Evolutionary conservation across 192 early-diverging fungal genomes (phyloP).

Genomic region (Coemansia sp.): DNA sequence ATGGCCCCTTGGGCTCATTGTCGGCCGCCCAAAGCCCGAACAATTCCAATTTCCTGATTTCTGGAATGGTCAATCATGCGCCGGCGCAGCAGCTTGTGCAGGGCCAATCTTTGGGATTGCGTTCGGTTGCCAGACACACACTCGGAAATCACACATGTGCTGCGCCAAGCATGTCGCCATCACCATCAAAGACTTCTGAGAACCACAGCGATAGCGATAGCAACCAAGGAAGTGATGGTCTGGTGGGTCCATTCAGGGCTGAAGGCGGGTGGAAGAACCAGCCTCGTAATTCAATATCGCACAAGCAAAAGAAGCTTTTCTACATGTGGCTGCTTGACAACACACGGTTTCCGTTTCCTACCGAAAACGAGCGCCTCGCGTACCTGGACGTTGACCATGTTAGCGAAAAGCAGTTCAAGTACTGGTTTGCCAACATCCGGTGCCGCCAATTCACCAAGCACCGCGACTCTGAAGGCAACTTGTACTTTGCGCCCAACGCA

Average conservation of each 20-base stretch:
- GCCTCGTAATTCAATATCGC: conserved; percentile 38
- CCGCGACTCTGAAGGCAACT: conserved; percentile 16
- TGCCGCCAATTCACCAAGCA: conserved; percentile 42
- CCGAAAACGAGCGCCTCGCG: conserved; percentile 23
- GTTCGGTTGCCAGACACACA: background rate
- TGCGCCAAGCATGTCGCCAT: background rate
- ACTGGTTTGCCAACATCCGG: conserved; percentile 50
- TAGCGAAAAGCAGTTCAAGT: conserved; percentile 35
- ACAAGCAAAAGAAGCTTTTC: conserved; percentile 27
- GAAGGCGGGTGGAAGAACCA: conserved; percentile 28
- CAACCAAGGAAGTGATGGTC: background rate
- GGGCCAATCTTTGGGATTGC: background rate
- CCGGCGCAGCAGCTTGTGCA: background rate
- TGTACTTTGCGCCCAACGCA: conserved; percentile 38
- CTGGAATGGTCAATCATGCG: background rate
- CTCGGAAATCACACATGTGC: background rate
- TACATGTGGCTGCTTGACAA: conserved; percentile 38
- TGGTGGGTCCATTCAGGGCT: background rate
- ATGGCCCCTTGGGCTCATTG: background rate
- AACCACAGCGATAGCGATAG: conserved; percentile 8
- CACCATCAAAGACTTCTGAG: background rate
- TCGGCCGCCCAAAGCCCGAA: conserved; percentile 4
- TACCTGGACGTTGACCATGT: conserved; percentile 22
- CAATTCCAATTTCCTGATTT: background rate
- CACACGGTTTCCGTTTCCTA: conserved; percentile 27